These are phyloP conservation scores for Xerocomus spinulosus DNA, from an alignment of 768 basidiomycete species.

Conservation along the genomic window DNA sequence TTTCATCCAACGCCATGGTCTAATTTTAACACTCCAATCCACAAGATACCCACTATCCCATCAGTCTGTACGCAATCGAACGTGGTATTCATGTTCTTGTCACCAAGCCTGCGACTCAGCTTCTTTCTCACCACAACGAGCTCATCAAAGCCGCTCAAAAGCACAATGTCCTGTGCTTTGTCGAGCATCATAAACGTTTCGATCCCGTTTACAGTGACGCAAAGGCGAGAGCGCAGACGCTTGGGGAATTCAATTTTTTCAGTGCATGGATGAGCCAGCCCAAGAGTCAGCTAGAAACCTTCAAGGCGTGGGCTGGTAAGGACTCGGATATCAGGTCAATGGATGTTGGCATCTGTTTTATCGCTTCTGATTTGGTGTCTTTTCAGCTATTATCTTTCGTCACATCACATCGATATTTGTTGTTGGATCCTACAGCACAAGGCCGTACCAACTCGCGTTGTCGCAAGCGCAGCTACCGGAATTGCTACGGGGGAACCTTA, in stretches of 20 bases:
- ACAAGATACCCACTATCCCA: conserved; percentile 76
- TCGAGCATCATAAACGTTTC: conserved; percentile 92
- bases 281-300: conserved; percentile 90
- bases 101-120: conserved; percentile 89
- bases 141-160: conserved; percentile 73
- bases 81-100: conserved; percentile 83
- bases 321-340: conserved; percentile 84
- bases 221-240: conserved; percentile 62
- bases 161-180: conserved; percentile 81
- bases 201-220: conserved; percentile 95
- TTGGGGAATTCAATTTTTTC: conserved; percentile 95
- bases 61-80: conserved; percentile 83
- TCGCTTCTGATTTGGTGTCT: not conserved
- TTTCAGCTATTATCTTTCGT: conserved; percentile 87
- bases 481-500: conserved; percentile 88
- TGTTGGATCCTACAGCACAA: conserved; percentile 79
- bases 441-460: conserved; percentile 77
- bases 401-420: conserved; percentile 89
- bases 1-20: not conserved
- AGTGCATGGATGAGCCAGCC: conserved; percentile 98
- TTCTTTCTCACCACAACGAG: conserved; percentile 75
- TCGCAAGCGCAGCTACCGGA: conserved; percentile 86
- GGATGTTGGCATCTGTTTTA: not conserved
- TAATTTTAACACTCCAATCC: not conserved
- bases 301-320: conserved; percentile 92